Evolutionary conservation across 805 yeast genomes (phyloP).

Genomic region (Schwanniomyces polymorphus): DNA sequence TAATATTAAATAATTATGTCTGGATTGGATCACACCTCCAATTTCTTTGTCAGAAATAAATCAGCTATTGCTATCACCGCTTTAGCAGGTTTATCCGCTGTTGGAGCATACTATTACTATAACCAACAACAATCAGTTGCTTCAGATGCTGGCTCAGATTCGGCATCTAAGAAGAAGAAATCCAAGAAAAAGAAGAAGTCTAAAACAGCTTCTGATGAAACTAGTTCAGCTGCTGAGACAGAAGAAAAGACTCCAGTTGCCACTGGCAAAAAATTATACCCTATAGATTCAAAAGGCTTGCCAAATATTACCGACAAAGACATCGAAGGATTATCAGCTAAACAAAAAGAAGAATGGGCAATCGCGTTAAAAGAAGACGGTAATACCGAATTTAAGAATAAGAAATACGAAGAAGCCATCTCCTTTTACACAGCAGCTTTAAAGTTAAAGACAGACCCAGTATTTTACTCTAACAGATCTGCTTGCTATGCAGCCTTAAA

Average conservation of each 20-base stretch:
- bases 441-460: conserved; percentile 74
- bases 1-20: conserved; percentile 10
- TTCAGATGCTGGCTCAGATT: conserved; percentile 13
- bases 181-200: conserved; percentile 46
- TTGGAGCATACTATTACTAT: conserved; percentile 57
- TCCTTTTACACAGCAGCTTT: conserved; percentile 79
- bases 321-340: conserved; percentile 44
- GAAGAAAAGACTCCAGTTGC: conserved; percentile 29
- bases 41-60: conserved; percentile 53
- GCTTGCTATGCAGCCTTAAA: conserved; percentile 89
- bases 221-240: conserved; percentile 8
- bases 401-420: conserved; percentile 74
- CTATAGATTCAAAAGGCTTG: conserved; percentile 55
- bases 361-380: conserved; percentile 86
- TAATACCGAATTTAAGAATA: conserved; percentile 70
- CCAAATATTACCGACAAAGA: conserved; percentile 55
- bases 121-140: conserved; percentile 24
- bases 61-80: conserved; percentile 64
- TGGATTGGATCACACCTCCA: conserved; percentile 13
- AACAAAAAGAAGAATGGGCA: conserved; percentile 65
- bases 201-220: conserved; percentile 9
- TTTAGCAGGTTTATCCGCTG: conserved; percentile 63
- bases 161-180: conserved; percentile 20
- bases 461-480: conserved; percentile 91
- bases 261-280: conserved; percentile 37